A percentile compares a stretch with the other conserved stretches of the same genome.
Conservation (phyloP, 1,284 basidiomycete species). For the Rhizopogon parksii region DNA sequence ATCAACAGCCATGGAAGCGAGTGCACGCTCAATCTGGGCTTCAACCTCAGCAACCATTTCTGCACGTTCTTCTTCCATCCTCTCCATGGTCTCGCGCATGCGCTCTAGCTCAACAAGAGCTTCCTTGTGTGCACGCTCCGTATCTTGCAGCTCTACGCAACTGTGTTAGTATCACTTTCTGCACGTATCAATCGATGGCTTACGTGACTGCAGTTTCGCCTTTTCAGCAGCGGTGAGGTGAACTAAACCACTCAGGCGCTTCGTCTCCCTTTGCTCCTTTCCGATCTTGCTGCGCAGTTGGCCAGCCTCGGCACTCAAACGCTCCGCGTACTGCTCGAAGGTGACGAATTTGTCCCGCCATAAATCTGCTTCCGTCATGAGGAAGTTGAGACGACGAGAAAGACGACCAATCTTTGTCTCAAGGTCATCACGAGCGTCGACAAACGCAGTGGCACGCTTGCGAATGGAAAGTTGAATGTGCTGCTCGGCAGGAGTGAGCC, state of each 20-base stretch:
- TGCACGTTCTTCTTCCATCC: conserved; percentile 75
- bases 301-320: conserved; percentile 75
- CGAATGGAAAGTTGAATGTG: conserved; percentile 81
- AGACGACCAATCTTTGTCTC: conserved; percentile 86
- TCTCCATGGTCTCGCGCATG: conserved; percentile 74
- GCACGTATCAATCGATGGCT: conserved; percentile 27
- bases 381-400: conserved; percentile 77
- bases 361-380: conserved; percentile 85
- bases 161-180: not conserved
- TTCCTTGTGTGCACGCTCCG: conserved; percentile 66
- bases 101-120: conserved; percentile 61
- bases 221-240: conserved; percentile 73
- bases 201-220: conserved; percentile 64
- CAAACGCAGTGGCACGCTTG: conserved; percentile 84
- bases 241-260: conserved; percentile 70
- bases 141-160: conserved; percentile 54
- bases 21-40: conserved; percentile 77
- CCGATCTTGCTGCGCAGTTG: conserved; percentile 78
- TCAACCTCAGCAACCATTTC: conserved; percentile 86
- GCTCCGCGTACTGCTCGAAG: conserved; percentile 89
- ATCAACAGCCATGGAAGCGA: conserved; percentile 76
- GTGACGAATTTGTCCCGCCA: conserved; percentile 90
- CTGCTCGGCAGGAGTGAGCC: conserved; percentile 73
- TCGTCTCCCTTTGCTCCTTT: conserved; percentile 83
- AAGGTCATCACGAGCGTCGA: conserved; percentile 86